Evolutionary conservation across 1,284 basidiomycete genomes (phyloP).

Genomic region (Fomitiporia mediterranea): DNA sequence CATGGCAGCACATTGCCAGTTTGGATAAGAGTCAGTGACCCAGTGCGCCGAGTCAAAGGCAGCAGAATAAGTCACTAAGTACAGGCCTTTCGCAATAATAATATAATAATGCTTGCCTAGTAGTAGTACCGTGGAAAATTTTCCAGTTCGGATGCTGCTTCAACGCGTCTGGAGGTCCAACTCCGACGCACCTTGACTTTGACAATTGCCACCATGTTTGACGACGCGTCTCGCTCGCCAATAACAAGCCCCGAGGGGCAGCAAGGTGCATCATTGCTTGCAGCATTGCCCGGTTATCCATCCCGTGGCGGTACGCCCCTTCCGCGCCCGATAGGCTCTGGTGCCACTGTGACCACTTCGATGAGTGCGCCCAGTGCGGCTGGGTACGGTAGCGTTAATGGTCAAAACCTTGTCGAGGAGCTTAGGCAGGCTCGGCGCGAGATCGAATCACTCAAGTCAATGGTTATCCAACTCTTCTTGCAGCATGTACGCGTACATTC

Average conservation of each 20-base stretch:
- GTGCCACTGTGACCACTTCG: background rate
- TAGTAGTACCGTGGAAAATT: too few relatives aligned
- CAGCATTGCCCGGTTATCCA: constrained; percentile 9
- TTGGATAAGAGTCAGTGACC: too few relatives aligned
- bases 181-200: background rate
- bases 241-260: constrained; percentile 7
- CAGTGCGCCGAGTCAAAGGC: too few relatives aligned
- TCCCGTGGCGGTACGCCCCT: constrained; percentile 9
- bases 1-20: too few relatives aligned
- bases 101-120: too few relatives aligned
- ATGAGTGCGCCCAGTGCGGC: background rate
- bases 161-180: background rate
- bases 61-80: too few relatives aligned
- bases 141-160: too few relatives aligned
- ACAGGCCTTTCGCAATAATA: too few relatives aligned
- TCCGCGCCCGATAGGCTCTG: constrained; percentile 1
- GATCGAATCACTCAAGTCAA: constrained; percentile 22
- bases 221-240: background rate
- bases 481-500: constrained; percentile 20
- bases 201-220: constrained; percentile 8
- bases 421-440: constrained; percentile 20
- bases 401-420: constrained; percentile 12
- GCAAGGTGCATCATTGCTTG: background rate
- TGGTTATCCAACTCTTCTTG: constrained; percentile 23
- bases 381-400: background rate